Conservation (phyloP, 2,329 filamentous ascomycete species). For the Trichoderma sp. region DNA sequence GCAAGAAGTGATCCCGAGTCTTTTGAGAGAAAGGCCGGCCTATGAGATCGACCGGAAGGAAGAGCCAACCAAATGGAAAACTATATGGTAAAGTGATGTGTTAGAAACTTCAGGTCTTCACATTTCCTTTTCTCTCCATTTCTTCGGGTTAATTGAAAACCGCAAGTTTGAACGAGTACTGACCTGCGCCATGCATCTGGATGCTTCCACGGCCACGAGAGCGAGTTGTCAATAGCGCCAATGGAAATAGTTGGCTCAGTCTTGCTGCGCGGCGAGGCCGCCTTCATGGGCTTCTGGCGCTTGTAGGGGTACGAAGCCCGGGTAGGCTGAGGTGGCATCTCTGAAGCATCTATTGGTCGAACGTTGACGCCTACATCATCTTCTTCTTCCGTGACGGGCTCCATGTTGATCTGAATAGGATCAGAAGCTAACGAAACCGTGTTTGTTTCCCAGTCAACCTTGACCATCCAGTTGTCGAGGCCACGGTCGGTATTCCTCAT, state of each 20-base stretch:
- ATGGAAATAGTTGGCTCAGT: constrained; percentile 67
- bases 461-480: constrained; percentile 99
- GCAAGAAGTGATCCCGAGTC: constrained; percentile 93
- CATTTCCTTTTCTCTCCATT: neutral
- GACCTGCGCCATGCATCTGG: constrained; percentile 79
- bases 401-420: constrained; percentile 68
- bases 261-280: constrained; percentile 55
- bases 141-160: neutral
- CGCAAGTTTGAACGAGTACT: constrained; percentile 13
- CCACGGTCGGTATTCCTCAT: constrained; percentile 98
- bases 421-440: constrained; percentile 85
- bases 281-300: constrained; percentile 82
- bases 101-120: neutral
- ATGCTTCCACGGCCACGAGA: constrained; percentile 99
- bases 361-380: constrained; percentile 47
- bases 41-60: constrained; percentile 93
- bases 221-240: constrained; percentile 94
- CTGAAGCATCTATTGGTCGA: constrained; percentile 61
- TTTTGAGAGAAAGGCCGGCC: constrained; percentile 94
- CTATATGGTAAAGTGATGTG: constrained; percentile 48
- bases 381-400: constrained; percentile 46
- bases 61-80: constrained; percentile 98
- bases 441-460: constrained; percentile 82
- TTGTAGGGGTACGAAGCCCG: constrained; percentile 67
- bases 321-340: constrained; percentile 45